A percentile compares a stretch with the other conserved stretches of the same genome.
These are phyloP conservation scores for Wickerhamomyces tratensis DNA, from an alignment of 805 yeast species.

Conservation along the genomic window DNA sequence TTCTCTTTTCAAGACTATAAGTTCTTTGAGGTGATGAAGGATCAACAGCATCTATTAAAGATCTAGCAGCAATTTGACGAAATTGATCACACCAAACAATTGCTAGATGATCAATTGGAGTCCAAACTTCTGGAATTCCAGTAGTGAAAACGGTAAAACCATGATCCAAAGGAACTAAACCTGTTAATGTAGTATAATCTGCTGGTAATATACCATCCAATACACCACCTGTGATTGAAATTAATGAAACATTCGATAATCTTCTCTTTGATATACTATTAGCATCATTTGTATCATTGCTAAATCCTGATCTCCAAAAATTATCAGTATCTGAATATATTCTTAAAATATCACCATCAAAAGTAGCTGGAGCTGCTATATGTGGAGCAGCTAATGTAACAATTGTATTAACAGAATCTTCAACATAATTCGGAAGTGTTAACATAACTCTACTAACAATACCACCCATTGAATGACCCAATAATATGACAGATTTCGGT, in stretches of 20 bases:
- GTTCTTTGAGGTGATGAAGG: conserved; percentile 37
- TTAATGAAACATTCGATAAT: conserved; percentile 49
- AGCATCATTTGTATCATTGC: conserved; percentile 16
- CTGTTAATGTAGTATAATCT: conserved; percentile 72
- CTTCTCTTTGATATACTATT: conserved; percentile 32
- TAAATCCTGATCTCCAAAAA: conserved; percentile 68
- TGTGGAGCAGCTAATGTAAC: conserved; percentile 89
- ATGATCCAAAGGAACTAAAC: conserved; percentile 59
- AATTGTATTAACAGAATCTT: conserved; percentile 71
- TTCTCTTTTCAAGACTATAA: conserved; percentile 40
- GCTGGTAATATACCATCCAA: conserved; percentile 78
- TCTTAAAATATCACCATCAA: conserved; percentile 77
- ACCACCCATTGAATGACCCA: conserved; percentile 98
- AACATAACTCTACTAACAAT: conserved; percentile 82
- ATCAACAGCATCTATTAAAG: conserved; percentile 54
- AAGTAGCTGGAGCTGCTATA: conserved; percentile 83
- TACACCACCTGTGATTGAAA: conserved; percentile 87
- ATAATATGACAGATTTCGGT: conserved; percentile 64
- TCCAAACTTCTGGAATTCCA: conserved; percentile 87
- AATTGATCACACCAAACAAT: conserved; percentile 95
- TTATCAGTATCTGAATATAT: conserved; percentile 66
- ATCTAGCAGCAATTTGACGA: conserved; percentile 48
- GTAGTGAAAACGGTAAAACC: conserved; percentile 81
- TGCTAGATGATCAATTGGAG: conserved; percentile 90
- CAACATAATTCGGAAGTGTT: conserved; percentile 65